phyloP scores from a whole-genome alignment of 2,329 filamentous ascomycete species.

The Monosporascus ibericus region DNA sequence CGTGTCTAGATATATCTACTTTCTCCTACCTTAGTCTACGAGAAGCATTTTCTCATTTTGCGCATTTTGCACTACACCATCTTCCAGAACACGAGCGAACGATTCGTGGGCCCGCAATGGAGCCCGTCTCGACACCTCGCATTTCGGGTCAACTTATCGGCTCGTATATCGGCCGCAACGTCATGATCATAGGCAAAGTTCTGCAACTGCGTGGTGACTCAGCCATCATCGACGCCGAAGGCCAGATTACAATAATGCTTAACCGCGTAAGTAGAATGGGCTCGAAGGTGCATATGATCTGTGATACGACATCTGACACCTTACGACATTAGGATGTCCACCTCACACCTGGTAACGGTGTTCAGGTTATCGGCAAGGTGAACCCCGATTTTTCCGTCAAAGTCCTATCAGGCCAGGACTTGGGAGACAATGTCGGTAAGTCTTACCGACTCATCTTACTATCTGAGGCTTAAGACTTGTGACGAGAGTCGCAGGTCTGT shows the following conservation, averaged over 20 bases:
- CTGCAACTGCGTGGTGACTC: slow-evolving; percentile 73
- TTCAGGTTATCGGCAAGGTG: slow-evolving; percentile 76
- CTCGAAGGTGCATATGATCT: no score
- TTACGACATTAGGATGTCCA: slow-evolving; percentile 55
- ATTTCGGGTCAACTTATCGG: slow-evolving; percentile 76
- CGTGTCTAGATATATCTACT: background rate
- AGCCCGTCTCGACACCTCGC: slow-evolving; percentile 68
- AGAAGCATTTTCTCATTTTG: no score
- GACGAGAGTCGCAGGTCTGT: slow-evolving; percentile 4
- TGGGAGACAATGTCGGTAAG: slow-evolving; percentile 65
- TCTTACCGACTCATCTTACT: slow-evolving; percentile 15
- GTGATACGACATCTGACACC: background rate
- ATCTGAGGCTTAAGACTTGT: background rate
- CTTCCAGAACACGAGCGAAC: no score
- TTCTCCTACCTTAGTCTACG: no score
- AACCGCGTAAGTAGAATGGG: slow-evolving; percentile 53
- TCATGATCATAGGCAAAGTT: slow-evolving; percentile 83
- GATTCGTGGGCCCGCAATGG: slow-evolving; percentile 43
- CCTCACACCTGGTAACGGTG: slow-evolving; percentile 61
- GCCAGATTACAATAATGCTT: slow-evolving; percentile 66
- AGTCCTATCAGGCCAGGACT: slow-evolving; percentile 62
- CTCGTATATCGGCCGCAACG: slow-evolving; percentile 65
- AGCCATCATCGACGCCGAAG: slow-evolving; percentile 74
- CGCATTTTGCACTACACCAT: no score
- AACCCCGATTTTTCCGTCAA: slow-evolving; percentile 66